Percentiles rank a stretch among this genome's conserved stretches.
phyloP scores from a whole-genome alignment of 306 rosid genomes.

The Corylus americana region DNA sequence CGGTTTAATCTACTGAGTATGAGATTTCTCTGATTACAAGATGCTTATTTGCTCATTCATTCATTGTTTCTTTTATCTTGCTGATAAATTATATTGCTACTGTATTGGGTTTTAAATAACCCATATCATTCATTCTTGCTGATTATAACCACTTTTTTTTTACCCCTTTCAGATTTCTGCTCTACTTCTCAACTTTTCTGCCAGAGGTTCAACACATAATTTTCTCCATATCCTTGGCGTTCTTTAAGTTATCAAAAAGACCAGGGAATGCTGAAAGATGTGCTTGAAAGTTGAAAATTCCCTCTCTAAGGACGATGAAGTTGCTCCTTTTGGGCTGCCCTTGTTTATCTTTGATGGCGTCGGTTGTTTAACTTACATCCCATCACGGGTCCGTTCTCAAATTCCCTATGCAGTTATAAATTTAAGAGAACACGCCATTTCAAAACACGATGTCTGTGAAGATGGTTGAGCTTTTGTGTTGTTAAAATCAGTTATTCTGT shows the following conservation, averaged over 20 bases:
- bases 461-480: slow-evolving; percentile 65
- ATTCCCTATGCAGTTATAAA: slow-evolving; percentile 36
- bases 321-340: slow-evolving; percentile 46
- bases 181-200: slow-evolving; percentile 3
- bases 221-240: slow-evolving; percentile 6
- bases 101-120: neutral
- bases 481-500: slow-evolving; percentile 28
- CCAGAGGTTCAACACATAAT: slow-evolving; percentile 12
- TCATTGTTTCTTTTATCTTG: neutral
- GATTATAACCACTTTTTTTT: slow-evolving; percentile 3
- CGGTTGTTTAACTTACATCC: slow-evolving; percentile 41
- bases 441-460: slow-evolving; percentile 55
- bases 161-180: slow-evolving; percentile 40
- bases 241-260: slow-evolving; percentile 42
- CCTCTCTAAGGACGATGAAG: slow-evolving; percentile 41
- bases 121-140: slow-evolving; percentile 12
- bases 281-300: slow-evolving; percentile 57
- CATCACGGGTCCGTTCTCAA: slow-evolving; percentile 31
- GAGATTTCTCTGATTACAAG: neutral
- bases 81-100: neutral
- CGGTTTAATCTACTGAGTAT: neutral
- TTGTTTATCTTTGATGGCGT: slow-evolving; percentile 45
- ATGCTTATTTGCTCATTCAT: neutral
- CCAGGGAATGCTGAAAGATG: slow-evolving; percentile 98
- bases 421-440: slow-evolving; percentile 30